These are phyloP conservation scores for Solanum chacoense DNA, from an alignment of 305 asterid genomes.

Conservation along the genomic window DNA sequence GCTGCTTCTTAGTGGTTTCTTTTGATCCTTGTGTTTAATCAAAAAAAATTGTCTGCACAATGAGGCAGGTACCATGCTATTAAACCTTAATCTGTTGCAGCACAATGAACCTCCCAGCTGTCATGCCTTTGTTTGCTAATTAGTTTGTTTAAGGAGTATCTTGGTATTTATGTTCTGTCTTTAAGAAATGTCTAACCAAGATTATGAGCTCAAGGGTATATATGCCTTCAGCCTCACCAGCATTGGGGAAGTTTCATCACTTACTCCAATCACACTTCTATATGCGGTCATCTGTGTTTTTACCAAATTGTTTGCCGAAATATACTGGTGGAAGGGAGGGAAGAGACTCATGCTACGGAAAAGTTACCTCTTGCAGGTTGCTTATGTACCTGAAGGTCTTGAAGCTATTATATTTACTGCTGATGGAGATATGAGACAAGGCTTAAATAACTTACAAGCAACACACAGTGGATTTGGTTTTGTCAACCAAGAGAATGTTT, in stretches of 20 bases:
- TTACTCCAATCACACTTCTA: neutral
- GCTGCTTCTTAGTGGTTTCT: neutral
- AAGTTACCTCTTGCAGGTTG: constrained; percentile 40
- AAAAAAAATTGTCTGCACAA: neutral
- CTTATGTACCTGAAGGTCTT: constrained; percentile 94
- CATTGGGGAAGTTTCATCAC: neutral
- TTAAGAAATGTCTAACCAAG: neutral
- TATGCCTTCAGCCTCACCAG: neutral
- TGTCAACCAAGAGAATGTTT: constrained; percentile 93
- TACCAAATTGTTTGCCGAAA: neutral
- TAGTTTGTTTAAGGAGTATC: neutral
- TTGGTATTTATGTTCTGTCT: neutral
- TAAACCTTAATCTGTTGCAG: neutral
- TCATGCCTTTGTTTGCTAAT: neutral
- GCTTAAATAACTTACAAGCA: constrained; percentile 96
- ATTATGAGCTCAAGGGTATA: neutral
- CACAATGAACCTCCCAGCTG: neutral
- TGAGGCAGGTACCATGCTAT: neutral
- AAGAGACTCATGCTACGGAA: neutral
- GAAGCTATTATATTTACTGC: constrained; percentile 97
- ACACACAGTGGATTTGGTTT: constrained; percentile 90
- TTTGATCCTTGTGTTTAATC: neutral
- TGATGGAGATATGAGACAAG: constrained; percentile 98
- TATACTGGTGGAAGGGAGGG: neutral
- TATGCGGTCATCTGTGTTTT: neutral